Base-by-base conservation (phyloP, 1,284 basidiomycete genomes). In the Puccinia coronata region DNA sequence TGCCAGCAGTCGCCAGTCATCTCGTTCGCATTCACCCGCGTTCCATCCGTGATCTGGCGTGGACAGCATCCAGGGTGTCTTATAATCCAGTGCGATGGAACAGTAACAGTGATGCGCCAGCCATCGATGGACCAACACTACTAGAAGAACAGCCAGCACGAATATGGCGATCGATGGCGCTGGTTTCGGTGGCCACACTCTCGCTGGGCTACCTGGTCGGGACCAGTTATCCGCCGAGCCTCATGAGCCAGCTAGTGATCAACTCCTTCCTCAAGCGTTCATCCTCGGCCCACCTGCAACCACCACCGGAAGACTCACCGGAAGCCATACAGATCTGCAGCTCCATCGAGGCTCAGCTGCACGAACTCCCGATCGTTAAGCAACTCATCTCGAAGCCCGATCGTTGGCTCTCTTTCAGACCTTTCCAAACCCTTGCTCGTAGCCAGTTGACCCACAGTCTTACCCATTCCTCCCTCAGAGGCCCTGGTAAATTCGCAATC, bases 401-500 rank as follows among this genome's bases (percentile, higher is more conserved):
- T 25, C 41, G 25, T 49, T 75, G 73, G 73, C 23, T 20, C 4
- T 55, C 73, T 23, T 59, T 36, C 39, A 55, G 73, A 47, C 73
- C 73, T 39, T 61, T 59, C 73, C 36, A 31, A 20, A 75, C 41
- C 36, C 39, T 61, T 47, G 18, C 28, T 25, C 73, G 36, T 11
- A 18, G 61, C 5, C 20, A 77, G 39, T 23, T 65, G 36, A 4
- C 57, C 25, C 74, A 77, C 36, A 77, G 51, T 47, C 61, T 77
- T n/a, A 77, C 74, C 18, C 34, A 47, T 65, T 59, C 59, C 16
- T 51, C 74, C 9, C 65, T 77, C 43, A 61, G 74, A 51, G 74
- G 81, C 57, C 49, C 53, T 65, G 93, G 93, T 11, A 92, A 91
- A 86, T 88, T 97, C 6, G 93, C 93, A 0, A 86, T 95, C 72